Conservation (phyloP, 345 rosid species). For the Toxicodendron radicans region DNA sequence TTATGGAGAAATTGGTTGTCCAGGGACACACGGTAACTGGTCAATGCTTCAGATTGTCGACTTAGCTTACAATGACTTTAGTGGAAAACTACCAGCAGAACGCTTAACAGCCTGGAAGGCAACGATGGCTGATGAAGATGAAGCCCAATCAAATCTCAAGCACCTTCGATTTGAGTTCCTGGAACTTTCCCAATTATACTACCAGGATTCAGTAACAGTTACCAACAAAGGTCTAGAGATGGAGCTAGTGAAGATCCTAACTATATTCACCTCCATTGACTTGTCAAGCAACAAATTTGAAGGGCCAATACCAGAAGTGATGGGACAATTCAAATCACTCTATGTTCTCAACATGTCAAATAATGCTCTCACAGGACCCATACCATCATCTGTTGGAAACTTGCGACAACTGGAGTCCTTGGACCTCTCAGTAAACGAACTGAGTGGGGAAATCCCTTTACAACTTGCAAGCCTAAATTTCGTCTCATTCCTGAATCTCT, state of each 20-base stretch:
- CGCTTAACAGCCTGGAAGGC: constrained; percentile 34
- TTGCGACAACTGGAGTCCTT: constrained; percentile 33
- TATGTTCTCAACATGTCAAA: constrained; percentile 35
- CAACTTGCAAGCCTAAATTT: no score
- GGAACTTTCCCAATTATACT: not conserved
- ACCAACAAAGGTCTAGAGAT: no score
- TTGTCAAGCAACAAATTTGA: no score
- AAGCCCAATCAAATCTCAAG: not conserved
- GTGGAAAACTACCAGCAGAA: constrained; percentile 21
- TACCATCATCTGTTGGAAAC: constrained; percentile 28
- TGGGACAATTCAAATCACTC: constrained; percentile 28
- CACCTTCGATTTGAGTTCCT: constrained; percentile 27
- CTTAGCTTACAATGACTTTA: constrained; percentile 38
- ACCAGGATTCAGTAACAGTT: no score
- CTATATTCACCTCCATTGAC: no score
- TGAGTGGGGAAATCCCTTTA: no score
- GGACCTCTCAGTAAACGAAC: no score
- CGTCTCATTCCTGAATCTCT: no score
- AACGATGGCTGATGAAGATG: constrained; percentile 29
- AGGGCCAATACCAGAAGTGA: constrained; percentile 31
- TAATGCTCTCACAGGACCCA: constrained; percentile 24
- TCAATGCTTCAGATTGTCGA: constrained; percentile 48
- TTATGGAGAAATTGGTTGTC: constrained; percentile 20
- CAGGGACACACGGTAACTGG: fast-evolving
- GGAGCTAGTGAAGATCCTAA: no score